phyloP scores from a whole-genome alignment of 805 yeast genomes.

The Crinitomyces ghanaensis region DNA sequence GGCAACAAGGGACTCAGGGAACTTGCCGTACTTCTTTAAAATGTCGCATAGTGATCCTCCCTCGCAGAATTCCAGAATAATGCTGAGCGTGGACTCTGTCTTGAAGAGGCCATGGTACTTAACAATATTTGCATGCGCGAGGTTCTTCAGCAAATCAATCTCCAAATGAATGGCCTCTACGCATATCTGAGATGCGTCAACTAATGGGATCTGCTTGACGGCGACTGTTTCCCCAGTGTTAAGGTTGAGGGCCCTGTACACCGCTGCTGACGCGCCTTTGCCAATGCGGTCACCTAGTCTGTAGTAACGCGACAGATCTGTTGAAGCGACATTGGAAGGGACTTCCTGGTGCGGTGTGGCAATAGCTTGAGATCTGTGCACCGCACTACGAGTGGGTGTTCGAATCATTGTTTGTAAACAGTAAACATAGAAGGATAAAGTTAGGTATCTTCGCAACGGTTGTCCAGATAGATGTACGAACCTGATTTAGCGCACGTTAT shows the following conservation, averaged over 20 bases:
- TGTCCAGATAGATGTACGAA: too few relatives aligned
- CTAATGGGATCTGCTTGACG: conserved; percentile 63
- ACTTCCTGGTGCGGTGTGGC: neutral
- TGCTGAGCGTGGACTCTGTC: conserved; percentile 10
- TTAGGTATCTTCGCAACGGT: too few relatives aligned
- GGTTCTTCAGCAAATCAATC: conserved; percentile 51
- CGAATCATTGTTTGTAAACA: too few relatives aligned
- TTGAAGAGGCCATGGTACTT: conserved; percentile 51
- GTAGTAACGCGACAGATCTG: too few relatives aligned
- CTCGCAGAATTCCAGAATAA: conserved; percentile 30
- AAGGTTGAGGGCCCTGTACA: conserved; percentile 61
- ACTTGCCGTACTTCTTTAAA: conserved; percentile 38
- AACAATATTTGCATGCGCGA: conserved; percentile 56
- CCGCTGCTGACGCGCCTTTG: conserved; percentile 84
- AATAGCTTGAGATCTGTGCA: neutral
- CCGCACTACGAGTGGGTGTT: too few relatives aligned
- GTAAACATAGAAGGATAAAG: too few relatives aligned
- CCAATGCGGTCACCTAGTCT: conserved; percentile 61
- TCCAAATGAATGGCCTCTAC: conserved; percentile 44
- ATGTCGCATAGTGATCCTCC: conserved; percentile 55
- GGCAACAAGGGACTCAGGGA: conserved; percentile 44
- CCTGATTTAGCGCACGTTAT: too few relatives aligned
- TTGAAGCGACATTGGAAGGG: neutral
- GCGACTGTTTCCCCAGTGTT: conserved; percentile 63
- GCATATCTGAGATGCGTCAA: conserved; percentile 24